phyloP scores from a whole-genome alignment of 345 rosid genomes.

The Euphorbia peplus region DNA sequence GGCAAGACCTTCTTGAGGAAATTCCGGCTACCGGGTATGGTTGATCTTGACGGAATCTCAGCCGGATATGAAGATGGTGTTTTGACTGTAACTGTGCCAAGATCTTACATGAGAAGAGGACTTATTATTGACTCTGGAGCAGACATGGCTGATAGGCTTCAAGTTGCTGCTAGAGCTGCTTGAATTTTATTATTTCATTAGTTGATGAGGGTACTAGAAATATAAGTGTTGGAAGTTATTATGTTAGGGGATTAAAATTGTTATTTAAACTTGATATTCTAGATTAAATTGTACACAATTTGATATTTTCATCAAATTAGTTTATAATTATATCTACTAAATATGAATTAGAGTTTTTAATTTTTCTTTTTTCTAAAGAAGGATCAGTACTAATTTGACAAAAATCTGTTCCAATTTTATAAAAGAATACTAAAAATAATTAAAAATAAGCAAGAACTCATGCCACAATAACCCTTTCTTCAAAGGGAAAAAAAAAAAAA shows the following conservation, averaged over 20 bases:
- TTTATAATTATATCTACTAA: too few relatives aligned
- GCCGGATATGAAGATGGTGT: conserved; percentile 71
- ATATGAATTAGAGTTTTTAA: too few relatives aligned
- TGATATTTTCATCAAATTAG: background rate
- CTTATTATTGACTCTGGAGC: conserved; percentile 45
- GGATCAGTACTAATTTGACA: too few relatives aligned
- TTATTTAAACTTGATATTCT: background rate
- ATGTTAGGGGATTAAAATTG: background rate
- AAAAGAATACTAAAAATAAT: too few relatives aligned
- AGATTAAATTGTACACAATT: background rate
- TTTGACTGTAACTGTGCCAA: conserved; percentile 61
- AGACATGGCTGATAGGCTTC: conserved; percentile 45
- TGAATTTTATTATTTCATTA: conserved; percentile 18
- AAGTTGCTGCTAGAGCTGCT: conserved; percentile 82
- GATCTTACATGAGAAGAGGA: conserved; percentile 36
- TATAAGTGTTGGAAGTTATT: background rate
- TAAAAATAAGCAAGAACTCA: too few relatives aligned
- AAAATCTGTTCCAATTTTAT: too few relatives aligned
- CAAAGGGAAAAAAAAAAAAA: too few relatives aligned
- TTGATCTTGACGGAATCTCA: conserved; percentile 52
- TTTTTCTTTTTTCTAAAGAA: too few relatives aligned
- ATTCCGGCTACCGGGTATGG: conserved; percentile 58
- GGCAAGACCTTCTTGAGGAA: conserved; percentile 54
- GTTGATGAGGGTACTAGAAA: background rate
- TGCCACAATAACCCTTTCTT: too few relatives aligned